These are phyloP conservation scores for Penicillium coprophilum DNA, from an alignment of 495 filamentous ascomycete genomes.

Conservation along the genomic window DNA sequence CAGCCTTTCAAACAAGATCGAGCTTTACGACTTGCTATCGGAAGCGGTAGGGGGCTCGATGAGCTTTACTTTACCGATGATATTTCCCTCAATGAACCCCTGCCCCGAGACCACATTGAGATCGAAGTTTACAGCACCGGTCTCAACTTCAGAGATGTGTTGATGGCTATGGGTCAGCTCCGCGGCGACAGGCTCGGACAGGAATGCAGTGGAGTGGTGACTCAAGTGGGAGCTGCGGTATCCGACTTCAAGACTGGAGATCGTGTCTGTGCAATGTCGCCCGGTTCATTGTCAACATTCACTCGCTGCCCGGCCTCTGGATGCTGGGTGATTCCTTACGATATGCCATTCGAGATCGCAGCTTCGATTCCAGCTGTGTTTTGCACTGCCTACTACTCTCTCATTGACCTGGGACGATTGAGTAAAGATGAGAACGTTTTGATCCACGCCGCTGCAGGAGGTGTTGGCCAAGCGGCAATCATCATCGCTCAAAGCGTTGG, in stretches of 20 bases:
- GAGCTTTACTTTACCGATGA: constrained; percentile 40
- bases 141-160: constrained; percentile 42
- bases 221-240: constrained; percentile 45
- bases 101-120: constrained; percentile 32
- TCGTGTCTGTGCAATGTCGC: constrained; percentile 50
- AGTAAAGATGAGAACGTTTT: constrained; percentile 55
- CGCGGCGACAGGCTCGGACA: constrained; percentile 26
- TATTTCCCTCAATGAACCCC: constrained; percentile 1
- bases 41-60: constrained; percentile 30
- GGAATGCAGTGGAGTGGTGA: constrained; percentile 38
- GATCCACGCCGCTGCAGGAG: constrained; percentile 60
- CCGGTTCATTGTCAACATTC: constrained; percentile 34
- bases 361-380: constrained; percentile 61
- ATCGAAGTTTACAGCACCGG: constrained; percentile 32
- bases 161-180: constrained; percentile 40
- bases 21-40: constrained; percentile 29
- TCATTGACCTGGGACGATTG: constrained; percentile 39
- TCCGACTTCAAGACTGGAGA: constrained; percentile 50
- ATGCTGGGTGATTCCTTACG: constrained; percentile 39
- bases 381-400: constrained; percentile 57
- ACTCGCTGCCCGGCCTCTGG: constrained; percentile 27
- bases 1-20: constrained; percentile 32
- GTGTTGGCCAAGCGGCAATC: constrained; percentile 64
- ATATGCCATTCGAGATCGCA: constrained; percentile 52
- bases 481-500: constrained; percentile 55